phyloP scores from a whole-genome alignment of 177 flowering plant genomes.

The Vitis hybrid region DNA sequence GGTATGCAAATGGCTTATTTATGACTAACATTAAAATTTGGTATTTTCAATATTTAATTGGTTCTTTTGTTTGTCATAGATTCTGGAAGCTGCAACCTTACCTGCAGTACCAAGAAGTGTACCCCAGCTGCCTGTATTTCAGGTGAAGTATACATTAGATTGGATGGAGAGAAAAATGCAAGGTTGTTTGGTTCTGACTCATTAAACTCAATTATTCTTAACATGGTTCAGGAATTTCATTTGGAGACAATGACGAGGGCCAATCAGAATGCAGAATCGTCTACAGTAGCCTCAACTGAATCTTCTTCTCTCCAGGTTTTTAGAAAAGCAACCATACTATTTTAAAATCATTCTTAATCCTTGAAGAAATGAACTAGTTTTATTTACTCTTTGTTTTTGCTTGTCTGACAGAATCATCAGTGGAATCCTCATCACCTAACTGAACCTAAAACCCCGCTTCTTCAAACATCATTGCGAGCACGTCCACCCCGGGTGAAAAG shows the following conservation, averaged over 20 bases:
- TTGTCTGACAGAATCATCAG: conserved; percentile 38
- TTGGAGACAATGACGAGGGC: conserved; percentile 82
- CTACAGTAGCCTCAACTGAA: conserved; percentile 61
- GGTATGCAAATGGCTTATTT: conserved; percentile 26
- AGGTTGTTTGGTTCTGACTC: background rate
- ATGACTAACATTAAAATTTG: background rate
- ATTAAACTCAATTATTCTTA: background rate
- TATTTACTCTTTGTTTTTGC: background rate
- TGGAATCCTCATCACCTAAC: conserved; percentile 64
- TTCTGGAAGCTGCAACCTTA: conserved; percentile 65
- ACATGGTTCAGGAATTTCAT: conserved; percentile 69
- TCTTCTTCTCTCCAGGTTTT: conserved; percentile 54
- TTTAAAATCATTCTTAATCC: too few species aligned
- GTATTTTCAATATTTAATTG: background rate
- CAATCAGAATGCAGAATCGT: conserved; percentile 59
- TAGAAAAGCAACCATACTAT: too few species aligned
- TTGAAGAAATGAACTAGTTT: background rate
- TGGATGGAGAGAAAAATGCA: background rate
- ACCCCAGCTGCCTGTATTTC: conserved; percentile 76
- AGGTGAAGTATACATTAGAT: conserved; percentile 38
- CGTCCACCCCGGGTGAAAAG: conserved; percentile 78
- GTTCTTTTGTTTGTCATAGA: conserved; percentile 34
- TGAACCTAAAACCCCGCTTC: conserved; percentile 78
- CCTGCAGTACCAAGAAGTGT: conserved; percentile 67
- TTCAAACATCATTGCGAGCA: conserved; percentile 78